Evolutionary conservation across 345 rosid species (phyloP).

Genomic region (Microthlaspi erraticum): DNA sequence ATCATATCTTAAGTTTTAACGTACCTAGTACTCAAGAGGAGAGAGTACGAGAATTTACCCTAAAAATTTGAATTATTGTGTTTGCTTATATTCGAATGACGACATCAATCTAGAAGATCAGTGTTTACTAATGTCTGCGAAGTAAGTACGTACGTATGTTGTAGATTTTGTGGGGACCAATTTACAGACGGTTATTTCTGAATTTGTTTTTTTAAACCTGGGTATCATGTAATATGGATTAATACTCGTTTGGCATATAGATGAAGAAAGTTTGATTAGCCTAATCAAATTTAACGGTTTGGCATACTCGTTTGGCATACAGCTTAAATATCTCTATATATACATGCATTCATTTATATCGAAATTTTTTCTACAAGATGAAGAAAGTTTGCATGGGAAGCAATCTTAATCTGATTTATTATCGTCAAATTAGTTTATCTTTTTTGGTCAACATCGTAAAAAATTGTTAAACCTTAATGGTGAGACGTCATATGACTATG

Average conservation of each 20-base stretch:
- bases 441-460: constrained; percentile 1
- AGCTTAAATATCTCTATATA: no score
- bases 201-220: no score
- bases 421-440: background rate
- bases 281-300: no score
- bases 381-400: constrained; percentile 42
- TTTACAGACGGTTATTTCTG: constrained; percentile 6
- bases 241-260: background rate
- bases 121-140: constrained; percentile 11
- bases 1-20: background rate
- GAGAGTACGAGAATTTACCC: background rate
- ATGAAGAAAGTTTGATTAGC: no score
- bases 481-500: constrained; percentile 23
- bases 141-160: constrained; percentile 19
- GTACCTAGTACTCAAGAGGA: background rate
- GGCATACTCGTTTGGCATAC: no score
- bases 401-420: constrained; percentile 23
- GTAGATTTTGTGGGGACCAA: constrained; percentile 35
- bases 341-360: no score
- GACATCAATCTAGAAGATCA: constrained; percentile 26
- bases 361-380: constrained; percentile 16
- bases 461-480: constrained; percentile 9
- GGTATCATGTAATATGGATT: background rate
- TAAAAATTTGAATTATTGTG: background rate
- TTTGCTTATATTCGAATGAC: background rate